Evolutionary conservation across 1,139 yeast genomes (phyloP).

Genomic region (Magnusiomyces clavatus): DNA sequence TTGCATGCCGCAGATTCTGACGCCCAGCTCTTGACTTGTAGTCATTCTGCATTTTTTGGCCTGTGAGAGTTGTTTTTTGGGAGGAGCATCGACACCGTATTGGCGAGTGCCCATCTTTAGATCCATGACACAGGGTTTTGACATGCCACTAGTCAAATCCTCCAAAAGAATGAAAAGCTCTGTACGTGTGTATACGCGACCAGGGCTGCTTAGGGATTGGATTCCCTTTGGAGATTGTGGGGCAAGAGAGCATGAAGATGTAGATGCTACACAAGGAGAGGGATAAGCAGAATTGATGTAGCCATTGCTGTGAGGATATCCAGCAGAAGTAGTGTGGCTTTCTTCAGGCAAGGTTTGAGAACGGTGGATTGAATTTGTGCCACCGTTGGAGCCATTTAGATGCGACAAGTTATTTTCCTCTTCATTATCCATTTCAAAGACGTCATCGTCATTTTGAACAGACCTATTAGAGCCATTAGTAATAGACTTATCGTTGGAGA

Average conservation of each 20-base stretch:
- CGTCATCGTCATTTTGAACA: slow-evolving; percentile 16
- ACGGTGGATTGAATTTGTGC: too few species aligned
- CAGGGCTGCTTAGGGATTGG: slow-evolving; percentile 15
- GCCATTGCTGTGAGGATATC: neutral
- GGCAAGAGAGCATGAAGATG: slow-evolving; percentile 1
- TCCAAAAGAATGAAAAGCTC: slow-evolving; percentile 85
- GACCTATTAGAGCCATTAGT: neutral
- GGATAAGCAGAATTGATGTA: neutral
- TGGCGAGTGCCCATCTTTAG: slow-evolving; percentile 98
- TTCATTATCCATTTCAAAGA: slow-evolving; percentile 25
- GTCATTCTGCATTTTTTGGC: slow-evolving; percentile 72
- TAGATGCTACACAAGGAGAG: neutral
- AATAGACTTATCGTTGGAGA: neutral
- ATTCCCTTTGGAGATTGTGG: slow-evolving; percentile 8
- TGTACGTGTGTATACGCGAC: slow-evolving; percentile 35
- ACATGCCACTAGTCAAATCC: slow-evolving; percentile 79
- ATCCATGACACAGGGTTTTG: slow-evolving; percentile 84
- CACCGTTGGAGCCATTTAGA: too few species aligned
- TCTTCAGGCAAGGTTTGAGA: neutral
- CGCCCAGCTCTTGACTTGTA: slow-evolving; percentile 78
- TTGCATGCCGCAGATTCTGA: slow-evolving; percentile 92
- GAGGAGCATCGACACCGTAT: slow-evolving; percentile 87
- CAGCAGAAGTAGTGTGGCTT: slow-evolving; percentile 4
- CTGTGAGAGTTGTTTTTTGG: slow-evolving; percentile 70
- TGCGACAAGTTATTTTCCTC: neutral